Conservation (phyloP, 2,329 filamentous ascomycete species). For the Berkeleyomyces basicola region DNA sequence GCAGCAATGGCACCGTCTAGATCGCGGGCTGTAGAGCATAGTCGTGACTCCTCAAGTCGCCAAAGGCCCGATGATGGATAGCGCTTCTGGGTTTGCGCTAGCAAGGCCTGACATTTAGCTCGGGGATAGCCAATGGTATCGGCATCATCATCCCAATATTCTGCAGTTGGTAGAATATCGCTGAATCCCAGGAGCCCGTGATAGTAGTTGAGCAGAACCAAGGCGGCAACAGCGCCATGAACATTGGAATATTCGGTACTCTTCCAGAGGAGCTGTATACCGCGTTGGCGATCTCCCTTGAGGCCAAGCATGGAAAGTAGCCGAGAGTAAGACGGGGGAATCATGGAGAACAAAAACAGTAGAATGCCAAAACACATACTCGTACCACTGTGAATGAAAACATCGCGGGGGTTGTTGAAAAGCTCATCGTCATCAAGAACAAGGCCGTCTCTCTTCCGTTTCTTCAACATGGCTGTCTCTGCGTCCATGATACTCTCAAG, state of each 20-base stretch:
- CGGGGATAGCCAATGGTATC: slow-evolving; percentile 57
- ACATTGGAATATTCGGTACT: slow-evolving; percentile 73
- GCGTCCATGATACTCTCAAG: slow-evolving; percentile 63
- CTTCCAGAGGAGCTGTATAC: slow-evolving; percentile 77
- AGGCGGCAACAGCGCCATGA: slow-evolving; percentile 76
- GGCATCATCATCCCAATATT: slow-evolving; percentile 35
- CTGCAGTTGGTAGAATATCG: slow-evolving; percentile 60
- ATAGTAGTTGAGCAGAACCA: slow-evolving; percentile 72
- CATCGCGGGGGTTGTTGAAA: slow-evolving; percentile 49
- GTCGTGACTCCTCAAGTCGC: slow-evolving; percentile 73
- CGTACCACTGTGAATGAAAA: slow-evolving; percentile 76
- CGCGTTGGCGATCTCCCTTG: slow-evolving; percentile 68
- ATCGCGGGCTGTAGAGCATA: slow-evolving; percentile 49
- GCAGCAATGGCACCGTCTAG: slow-evolving; percentile 47
- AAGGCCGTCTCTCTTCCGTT: slow-evolving; percentile 5
- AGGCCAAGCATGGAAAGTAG: slow-evolving; percentile 83
- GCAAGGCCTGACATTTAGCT: slow-evolving; percentile 46
- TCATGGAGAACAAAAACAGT: slow-evolving; percentile 74
- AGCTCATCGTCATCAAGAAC: not conserved
- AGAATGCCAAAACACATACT: slow-evolving; percentile 84
- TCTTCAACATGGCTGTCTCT: slow-evolving; percentile 38
- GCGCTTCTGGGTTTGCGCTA: slow-evolving; percentile 55
- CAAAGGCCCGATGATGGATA: slow-evolving; percentile 76
- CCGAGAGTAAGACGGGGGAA: slow-evolving; percentile 78
- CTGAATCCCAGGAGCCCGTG: slow-evolving; percentile 73